phyloP scores from a whole-genome alignment of 805 yeast species.

The Candida quercuum region DNA sequence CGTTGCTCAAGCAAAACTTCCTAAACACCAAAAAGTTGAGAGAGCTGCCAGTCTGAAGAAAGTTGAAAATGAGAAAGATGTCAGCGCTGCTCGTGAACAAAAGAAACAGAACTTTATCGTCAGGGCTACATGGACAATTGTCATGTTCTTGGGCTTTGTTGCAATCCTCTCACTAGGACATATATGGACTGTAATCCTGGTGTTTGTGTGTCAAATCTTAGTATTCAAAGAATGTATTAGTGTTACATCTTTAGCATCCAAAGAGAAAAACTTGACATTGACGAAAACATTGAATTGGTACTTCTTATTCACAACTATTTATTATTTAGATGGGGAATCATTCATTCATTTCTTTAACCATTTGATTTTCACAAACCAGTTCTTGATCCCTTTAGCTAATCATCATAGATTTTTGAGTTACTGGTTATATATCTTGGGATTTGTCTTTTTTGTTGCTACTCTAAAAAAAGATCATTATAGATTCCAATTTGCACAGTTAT shows the following conservation, averaged over 20 bases:
- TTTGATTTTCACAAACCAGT: constrained; percentile 43
- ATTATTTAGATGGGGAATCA: constrained; percentile 84
- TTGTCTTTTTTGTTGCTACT: constrained; percentile 84
- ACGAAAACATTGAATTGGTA: constrained; percentile 90
- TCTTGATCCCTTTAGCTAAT: constrained; percentile 52
- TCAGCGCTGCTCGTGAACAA: constrained; percentile 32
- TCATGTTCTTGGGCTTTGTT: constrained; percentile 78
- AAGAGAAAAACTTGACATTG: constrained; percentile 77
- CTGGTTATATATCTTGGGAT: constrained; percentile 78
- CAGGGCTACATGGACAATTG: constrained; percentile 88
- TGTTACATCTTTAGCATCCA: constrained; percentile 73
- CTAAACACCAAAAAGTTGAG: too few relatives aligned
- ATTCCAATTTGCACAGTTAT: constrained; percentile 91
- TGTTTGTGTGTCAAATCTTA: constrained; percentile 68
- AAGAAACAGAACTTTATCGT: constrained; percentile 81
- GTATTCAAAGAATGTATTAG: constrained; percentile 90
- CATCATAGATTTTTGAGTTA: constrained; percentile 86
- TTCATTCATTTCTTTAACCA: constrained; percentile 63
- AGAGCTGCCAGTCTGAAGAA: too few relatives aligned
- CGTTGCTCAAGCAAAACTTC: too few relatives aligned
- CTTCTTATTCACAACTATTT: constrained; percentile 79
- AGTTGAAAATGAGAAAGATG: too few relatives aligned
- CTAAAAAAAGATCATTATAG: constrained; percentile 83
- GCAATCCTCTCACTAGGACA: constrained; percentile 78
- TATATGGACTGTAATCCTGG: constrained; percentile 66